These are phyloP conservation scores for Phyllosticta citribraziliensis DNA, from an alignment of 2,329 filamentous ascomycete species.

Conservation along the genomic window DNA sequence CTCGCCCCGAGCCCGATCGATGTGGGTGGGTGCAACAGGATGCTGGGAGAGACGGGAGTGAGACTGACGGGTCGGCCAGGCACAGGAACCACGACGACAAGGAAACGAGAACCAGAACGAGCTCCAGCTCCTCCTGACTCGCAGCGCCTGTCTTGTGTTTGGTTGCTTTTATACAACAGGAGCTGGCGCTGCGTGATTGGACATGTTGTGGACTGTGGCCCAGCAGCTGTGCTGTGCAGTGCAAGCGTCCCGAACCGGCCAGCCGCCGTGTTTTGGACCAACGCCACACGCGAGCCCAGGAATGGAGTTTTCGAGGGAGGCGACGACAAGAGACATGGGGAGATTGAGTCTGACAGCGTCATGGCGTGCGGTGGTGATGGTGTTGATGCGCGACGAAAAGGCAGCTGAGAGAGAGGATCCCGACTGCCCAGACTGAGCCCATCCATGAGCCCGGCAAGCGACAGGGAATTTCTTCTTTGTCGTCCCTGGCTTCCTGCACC, in stretches of 20 bases:
- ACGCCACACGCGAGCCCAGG: not conserved
- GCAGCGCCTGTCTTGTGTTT: not conserved
- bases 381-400: not conserved
- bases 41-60: too few species aligned
- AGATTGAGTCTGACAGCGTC: not conserved
- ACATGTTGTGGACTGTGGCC: too few species aligned
- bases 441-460: not conserved
- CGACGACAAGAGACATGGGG: not conserved
- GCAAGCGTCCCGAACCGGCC: not conserved
- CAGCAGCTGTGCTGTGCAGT: too few species aligned
- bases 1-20: not conserved
- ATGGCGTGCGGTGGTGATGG: not conserved
- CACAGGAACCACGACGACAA: not conserved
- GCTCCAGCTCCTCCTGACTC: not conserved
- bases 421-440: not conserved
- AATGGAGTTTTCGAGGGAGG: not conserved
- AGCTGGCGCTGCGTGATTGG: not conserved
- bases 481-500: not conserved
- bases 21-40: not conserved
- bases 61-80: not conserved
- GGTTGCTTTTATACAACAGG: not conserved
- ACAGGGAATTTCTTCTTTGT: not conserved
- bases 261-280: not conserved
- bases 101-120: not conserved
- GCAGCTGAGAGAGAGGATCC: not conserved